Base-by-base conservation (phyloP, 2,329 filamentous ascomycete genomes). In the Monosporascus sp. region DNA sequence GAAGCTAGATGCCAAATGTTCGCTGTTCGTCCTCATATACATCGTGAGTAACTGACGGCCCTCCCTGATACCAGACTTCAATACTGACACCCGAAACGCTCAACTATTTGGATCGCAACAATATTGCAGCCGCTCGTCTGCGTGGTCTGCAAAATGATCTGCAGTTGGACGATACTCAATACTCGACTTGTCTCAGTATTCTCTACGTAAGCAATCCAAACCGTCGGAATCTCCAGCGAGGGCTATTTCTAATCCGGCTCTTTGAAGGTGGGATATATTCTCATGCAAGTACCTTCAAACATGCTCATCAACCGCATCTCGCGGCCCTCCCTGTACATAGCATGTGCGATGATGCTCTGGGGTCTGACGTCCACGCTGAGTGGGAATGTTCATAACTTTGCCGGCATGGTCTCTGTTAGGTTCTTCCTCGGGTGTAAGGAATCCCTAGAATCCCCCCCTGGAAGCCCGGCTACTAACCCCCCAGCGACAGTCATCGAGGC, bases 1-100 rank as follows among this genome's bases (percentile, higher is more conserved):
- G 60, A 91, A 90, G 71, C 83, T 91, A 51, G 88, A 91, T 64
- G 61, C 78, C 20, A 78, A 87, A 55, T 90, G 67, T 73, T 85
- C 66, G 73, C 80, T 88, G 60, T 80, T 90, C 53, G 81, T 90
- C 47, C 67, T 90, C 58, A 88, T 90, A 72, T 90, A 90, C 63
- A 88, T 90, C 65, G 43, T 46, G 43, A 46, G 43, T 46, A 24
- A 14, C 41, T 44, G 20, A 6, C 7, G 3, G 41, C 9, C 27
- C 4, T 3, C n/a, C 14, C 1, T 14, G 41, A 18, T 44, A 3
- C 18, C 3, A 44, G 11, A 14, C 17, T 24, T 14, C 20, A 44
- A 20, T 22, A 5, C 20, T 41, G 18, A 41, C 38, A 17, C 15
- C 9, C 15, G 25, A 17, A 46, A 25, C 15, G 43, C 76, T 87